Conservation (phyloP, 1,139 yeast genomes). For the Chernovozyma sophiae-reginae region DNA sequence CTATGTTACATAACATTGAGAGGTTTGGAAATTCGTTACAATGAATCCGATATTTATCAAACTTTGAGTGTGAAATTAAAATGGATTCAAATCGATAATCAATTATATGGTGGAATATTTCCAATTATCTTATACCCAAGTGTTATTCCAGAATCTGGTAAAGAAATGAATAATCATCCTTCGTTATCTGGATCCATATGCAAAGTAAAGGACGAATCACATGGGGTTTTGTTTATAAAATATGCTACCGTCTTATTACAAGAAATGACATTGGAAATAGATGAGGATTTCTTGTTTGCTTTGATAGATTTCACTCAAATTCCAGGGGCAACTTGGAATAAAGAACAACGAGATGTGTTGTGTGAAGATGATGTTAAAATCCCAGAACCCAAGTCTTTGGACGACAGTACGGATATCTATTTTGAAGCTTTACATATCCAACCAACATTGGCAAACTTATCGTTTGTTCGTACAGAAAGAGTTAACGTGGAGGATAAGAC, state of each 20-base stretch:
- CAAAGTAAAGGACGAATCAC: slow-evolving; percentile 79
- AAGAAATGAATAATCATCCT: slow-evolving; percentile 87
- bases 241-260: slow-evolving; percentile 87
- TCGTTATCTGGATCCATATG: slow-evolving; percentile 83
- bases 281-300: slow-evolving; percentile 88
- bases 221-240: slow-evolving; percentile 86
- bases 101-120: slow-evolving; percentile 79
- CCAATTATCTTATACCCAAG: slow-evolving; percentile 93
- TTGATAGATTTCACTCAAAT: slow-evolving; percentile 71
- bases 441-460: slow-evolving; percentile 82
- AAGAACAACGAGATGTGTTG: slow-evolving; percentile 42
- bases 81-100: slow-evolving; percentile 95
- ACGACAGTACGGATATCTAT: slow-evolving; percentile 69
- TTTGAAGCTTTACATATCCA: slow-evolving; percentile 92
- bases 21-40: slow-evolving; percentile 77
- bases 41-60: slow-evolving; percentile 81
- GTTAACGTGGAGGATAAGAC: slow-evolving; percentile 56
- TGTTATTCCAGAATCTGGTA: slow-evolving; percentile 78
- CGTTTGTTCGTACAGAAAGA: slow-evolving; percentile 88
- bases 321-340: slow-evolving; percentile 71
- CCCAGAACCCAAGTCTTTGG: slow-evolving; percentile 66
- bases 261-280: slow-evolving; percentile 88
- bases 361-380: slow-evolving; percentile 62
- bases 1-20: slow-evolving; percentile 75
- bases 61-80: slow-evolving; percentile 76